phyloP scores from a whole-genome alignment of 2,329 filamentous ascomycete genomes.

The Ceratocystis ficicola region DNA sequence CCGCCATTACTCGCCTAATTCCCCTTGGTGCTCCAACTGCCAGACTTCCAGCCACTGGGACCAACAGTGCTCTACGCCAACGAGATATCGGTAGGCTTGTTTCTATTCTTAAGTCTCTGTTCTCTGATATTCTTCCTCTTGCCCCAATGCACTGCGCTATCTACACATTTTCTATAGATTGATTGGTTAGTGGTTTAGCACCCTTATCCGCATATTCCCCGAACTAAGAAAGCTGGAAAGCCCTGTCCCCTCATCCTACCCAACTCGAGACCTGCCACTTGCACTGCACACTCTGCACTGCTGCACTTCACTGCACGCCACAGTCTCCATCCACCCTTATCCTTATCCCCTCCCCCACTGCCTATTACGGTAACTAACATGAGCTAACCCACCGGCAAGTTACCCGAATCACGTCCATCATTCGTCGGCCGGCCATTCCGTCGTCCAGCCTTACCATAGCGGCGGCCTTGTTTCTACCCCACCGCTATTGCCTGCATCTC shows the following conservation, averaged over 20 bases:
- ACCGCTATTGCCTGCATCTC: neutral
- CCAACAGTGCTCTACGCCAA: conserved; percentile 2
- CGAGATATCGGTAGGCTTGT: conserved; percentile 11
- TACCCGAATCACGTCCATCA: neutral
- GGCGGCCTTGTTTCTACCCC: neutral
- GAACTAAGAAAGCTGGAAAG: neutral
- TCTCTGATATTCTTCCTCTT: neutral
- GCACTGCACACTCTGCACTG: neutral
- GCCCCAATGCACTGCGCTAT: neutral
- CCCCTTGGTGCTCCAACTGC: conserved; percentile 3
- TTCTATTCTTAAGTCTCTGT: neutral
- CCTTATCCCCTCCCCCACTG: conserved; percentile 10
- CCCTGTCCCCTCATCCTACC: conserved; percentile 8
- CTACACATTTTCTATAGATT: neutral
- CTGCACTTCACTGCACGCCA: neutral
- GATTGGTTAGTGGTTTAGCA: neutral
- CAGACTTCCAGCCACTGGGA: neutral
- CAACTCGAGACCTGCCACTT: neutral
- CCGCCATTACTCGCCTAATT: neutral
- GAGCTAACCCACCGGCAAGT: conserved; percentile 15
- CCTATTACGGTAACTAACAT: conserved; percentile 20
- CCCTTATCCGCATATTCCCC: neutral
- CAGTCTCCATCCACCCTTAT: conserved; percentile 6
- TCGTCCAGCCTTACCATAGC: neutral
- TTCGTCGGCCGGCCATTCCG: neutral